Evolutionary conservation across 768 basidiomycete genomes (phyloP).

Genomic region (Psilocybe cyanescens): DNA sequence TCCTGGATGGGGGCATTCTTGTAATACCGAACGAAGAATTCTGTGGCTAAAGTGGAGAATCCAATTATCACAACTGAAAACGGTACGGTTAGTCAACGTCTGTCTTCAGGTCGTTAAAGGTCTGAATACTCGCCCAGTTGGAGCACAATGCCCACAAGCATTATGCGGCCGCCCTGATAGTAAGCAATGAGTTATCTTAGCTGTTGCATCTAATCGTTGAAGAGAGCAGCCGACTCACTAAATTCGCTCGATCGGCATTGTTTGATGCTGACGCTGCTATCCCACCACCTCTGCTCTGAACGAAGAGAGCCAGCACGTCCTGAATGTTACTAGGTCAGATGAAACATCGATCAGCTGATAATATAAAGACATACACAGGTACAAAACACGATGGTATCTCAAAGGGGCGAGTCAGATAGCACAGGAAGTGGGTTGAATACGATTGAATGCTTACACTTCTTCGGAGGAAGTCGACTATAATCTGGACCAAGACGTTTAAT

Average conservation of each 20-base stretch:
- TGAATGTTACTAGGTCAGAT: constrained; percentile 13
- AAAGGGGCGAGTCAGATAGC: not conserved
- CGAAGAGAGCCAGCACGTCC: constrained; percentile 57
- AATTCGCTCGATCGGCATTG: not conserved
- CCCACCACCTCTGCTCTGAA: constrained; percentile 68
- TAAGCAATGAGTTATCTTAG: not conserved
- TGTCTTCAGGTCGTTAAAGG: too few relatives aligned
- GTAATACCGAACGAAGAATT: not conserved
- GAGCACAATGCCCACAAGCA: constrained; percentile 55
- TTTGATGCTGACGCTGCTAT: constrained; percentile 40
- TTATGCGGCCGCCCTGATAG: constrained; percentile 47
- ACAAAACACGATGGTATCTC: not conserved
- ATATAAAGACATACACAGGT: not conserved
- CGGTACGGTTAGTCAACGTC: too few relatives aligned
- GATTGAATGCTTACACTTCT: constrained; percentile 31
- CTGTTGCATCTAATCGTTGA: not conserved
- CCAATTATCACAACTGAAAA: not conserved
- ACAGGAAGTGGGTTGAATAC: not conserved
- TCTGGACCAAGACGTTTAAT: constrained; percentile 43
- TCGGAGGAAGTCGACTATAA: constrained; percentile 53
- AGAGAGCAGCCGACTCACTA: not conserved
- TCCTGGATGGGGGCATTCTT: not conserved
- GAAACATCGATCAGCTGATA: constrained; percentile 7
- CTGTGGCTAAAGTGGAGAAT: not conserved
- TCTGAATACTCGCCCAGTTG: constrained; percentile 35